Evolutionary conservation across 345 rosid species (phyloP), one percentile per base, ranked within the genome.

Genomic region (Cardamine resedifolia): DNA sequence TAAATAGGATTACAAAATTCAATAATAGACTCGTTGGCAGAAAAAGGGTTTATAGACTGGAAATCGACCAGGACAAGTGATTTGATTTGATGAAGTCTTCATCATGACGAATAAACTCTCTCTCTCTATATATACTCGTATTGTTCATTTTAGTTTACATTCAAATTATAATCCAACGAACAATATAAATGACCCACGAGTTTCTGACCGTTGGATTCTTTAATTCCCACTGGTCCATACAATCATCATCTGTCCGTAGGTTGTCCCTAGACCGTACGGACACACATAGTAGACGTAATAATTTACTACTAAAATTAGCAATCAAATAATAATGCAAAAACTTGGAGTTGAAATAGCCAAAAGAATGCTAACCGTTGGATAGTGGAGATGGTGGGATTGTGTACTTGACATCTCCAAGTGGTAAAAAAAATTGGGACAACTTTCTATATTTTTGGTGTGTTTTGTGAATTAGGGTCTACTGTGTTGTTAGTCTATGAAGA

Each of bases 331-430:
- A 6, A 61, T 21, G 14, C 23, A 11, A 26, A 62, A 61, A 51
- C 34, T 41, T 59, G 30, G 20, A 59, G 48, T 41, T 36, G 49
- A 27, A 63, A 61, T 14, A 63, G 39, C 67, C 67, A 77, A 77
- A 70, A 70, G 10, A 62, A 57, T 70, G 79, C 60, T 64, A 70
- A 49, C 76, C 75, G 75, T 76, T 64, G 61, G 75, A 76, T 76
- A 39, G 23, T 27, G 49, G 19, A 70, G 52, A 52, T 18, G 38
- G 30, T 30, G 61, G 19, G 24, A 7, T 50, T 68, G 51, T 62
- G 70, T 55, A 76, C 79, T 69, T 60, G 57, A 21, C 21, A 48
- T 56, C 75, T 68, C 74, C 44, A 68, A 44, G 10, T 62, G 30
- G 76, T 38, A 76, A 70, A 7, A 64, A 64, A 51, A 63, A 19